Evolutionary conservation across 2,329 filamentous ascomycete species (phyloP).

Genomic region (Phialophora macrospora): DNA sequence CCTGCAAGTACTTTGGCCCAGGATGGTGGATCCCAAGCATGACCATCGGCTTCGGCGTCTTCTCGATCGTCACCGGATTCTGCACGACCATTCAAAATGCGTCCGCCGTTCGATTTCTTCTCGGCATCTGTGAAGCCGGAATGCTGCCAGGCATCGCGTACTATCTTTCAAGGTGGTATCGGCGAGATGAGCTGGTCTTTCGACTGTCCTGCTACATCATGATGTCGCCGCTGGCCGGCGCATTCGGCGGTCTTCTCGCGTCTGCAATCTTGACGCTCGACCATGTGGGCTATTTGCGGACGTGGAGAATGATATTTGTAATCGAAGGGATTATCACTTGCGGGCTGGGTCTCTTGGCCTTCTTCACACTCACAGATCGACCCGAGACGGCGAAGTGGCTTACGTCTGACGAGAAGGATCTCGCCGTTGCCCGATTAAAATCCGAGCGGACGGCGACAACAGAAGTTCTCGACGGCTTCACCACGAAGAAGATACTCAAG

Average conservation of each 20-base stretch:
- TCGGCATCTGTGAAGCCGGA: constrained; percentile 67
- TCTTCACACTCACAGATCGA: constrained; percentile 69
- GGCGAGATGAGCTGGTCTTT: constrained; percentile 69
- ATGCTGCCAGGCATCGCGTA: constrained; percentile 76
- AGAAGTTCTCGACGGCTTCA: constrained; percentile 67
- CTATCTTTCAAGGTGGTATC: constrained; percentile 62
- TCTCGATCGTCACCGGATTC: constrained; percentile 69
- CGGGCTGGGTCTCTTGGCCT: constrained; percentile 62
- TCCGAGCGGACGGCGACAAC: constrained; percentile 68
- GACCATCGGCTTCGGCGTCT: constrained; percentile 66
- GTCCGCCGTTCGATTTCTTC: constrained; percentile 68
- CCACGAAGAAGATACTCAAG: constrained; percentile 61
- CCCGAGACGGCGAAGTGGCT: constrained; percentile 72
- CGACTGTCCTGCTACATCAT: constrained; percentile 71
- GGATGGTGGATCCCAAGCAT: constrained; percentile 71
- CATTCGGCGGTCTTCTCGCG: constrained; percentile 71
- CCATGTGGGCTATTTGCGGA: constrained; percentile 60
- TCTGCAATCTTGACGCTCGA: constrained; percentile 68
- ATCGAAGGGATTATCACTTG: constrained; percentile 71
- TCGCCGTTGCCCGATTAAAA: constrained; percentile 70
- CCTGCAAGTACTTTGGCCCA: constrained; percentile 72
- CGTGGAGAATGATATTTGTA: constrained; percentile 73
- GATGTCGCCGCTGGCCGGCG: constrained; percentile 71
- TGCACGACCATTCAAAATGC: constrained; percentile 59
- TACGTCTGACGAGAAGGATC: constrained; percentile 65